Conservation (phyloP, 2,329 filamentous ascomycete species). For the Fonsecaea monophora region DNA sequence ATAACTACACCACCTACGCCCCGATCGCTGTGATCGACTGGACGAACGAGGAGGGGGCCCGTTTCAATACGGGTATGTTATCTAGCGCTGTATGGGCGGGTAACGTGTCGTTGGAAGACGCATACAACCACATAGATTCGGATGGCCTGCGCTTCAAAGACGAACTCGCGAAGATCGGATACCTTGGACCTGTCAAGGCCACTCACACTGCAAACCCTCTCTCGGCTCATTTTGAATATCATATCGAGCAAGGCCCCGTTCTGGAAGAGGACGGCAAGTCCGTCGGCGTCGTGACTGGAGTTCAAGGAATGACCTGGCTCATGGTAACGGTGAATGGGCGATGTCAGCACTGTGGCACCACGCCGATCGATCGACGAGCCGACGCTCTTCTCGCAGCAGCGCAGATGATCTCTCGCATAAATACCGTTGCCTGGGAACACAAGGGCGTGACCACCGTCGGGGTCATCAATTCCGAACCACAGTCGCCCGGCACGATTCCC, state of each 20-base stretch:
- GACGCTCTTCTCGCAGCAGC: constrained; percentile 73
- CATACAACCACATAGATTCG: not conserved
- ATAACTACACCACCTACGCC: constrained; percentile 70
- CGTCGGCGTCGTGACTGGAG: constrained; percentile 73
- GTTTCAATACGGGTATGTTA: constrained; percentile 77
- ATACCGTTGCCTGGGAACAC: constrained; percentile 64
- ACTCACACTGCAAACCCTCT: constrained; percentile 64
- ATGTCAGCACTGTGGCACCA: constrained; percentile 77
- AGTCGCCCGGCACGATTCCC: constrained; percentile 75
- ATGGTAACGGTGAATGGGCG: constrained; percentile 69
- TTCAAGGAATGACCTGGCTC: constrained; percentile 78
- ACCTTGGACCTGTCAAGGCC: constrained; percentile 65
- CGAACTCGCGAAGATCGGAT: constrained; percentile 73
- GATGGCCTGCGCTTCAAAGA: constrained; percentile 57
- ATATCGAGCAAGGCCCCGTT: constrained; percentile 83
- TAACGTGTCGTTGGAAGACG: constrained; percentile 7
- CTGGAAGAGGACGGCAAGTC: constrained; percentile 70
- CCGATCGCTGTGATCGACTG: constrained; percentile 78
- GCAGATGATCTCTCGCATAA: constrained; percentile 70
- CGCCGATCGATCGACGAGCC: constrained; percentile 68
- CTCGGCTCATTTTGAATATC: constrained; percentile 80
- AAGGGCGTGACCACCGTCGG: constrained; percentile 73
- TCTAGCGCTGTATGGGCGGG: constrained; percentile 56
- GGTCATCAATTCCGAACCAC: constrained; percentile 70
- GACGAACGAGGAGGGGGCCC: constrained; percentile 82